Evolutionary conservation across 2,329 filamentous ascomycete genomes (phyloP), one percentile per base, ranked within the genome.

Genomic region (Fusarium drepaniforme): DNA sequence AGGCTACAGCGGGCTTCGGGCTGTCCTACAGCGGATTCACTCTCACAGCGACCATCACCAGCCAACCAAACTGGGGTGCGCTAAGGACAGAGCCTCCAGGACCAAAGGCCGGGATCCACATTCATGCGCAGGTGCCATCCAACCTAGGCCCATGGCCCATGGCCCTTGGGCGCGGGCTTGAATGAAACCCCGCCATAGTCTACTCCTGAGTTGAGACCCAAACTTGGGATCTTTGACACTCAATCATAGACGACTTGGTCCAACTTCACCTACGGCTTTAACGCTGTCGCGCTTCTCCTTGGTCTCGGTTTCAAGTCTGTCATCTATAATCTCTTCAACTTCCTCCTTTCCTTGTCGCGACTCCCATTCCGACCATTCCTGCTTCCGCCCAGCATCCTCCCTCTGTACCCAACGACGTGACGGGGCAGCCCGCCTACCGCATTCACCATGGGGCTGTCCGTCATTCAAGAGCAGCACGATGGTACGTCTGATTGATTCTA

Each of bases 401-500:
- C 62, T 72, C 61, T 66, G 60, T 61, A 71, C 68, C 66, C 66
- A 75, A 68, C 71, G 53, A 67, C 69, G 62, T 78, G 76, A 79
- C 76, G 66, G 73, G 77, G 73, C 75, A 77, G 78, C 73, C 75
- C 76, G 73, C 75, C 73, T 70, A 62, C 60, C 67, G 56, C 65
- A 82, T 83, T 84, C 87, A 92, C 84, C 80, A 98, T 98, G 95
- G 93, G 91, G 80, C 88, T 93, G 84, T 97, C 95, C 75, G 90
- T 96, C 80, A 93, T 98, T 81, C 92, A 95, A 81, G 92, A 95
- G 80, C 95, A 97, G 88, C 93, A 92, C 64, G 80, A 85, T 79
- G 81, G 84, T 85, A 77, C 51, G 57, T 15, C 44, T 16, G 46
- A 33, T 21, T 21, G 33, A 35, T 28, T 12, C 21, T 12, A 23